Conservation (phyloP, 352 stramenopile genomes). For the Globisporangium viniferum region DNA sequence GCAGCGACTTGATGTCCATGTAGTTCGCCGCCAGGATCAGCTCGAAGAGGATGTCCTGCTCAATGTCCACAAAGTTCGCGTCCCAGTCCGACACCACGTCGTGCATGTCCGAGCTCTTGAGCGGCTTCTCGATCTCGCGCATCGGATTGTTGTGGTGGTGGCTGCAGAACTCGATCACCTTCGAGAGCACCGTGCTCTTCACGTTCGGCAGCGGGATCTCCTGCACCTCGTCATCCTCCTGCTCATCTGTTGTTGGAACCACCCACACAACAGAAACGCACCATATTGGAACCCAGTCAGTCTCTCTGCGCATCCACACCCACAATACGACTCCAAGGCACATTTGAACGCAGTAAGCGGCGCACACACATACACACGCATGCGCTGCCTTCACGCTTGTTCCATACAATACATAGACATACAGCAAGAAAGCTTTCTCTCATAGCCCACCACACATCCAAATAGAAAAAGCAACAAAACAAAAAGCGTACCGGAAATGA, state of each 20-base stretch:
- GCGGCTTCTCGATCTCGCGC: conserved; percentile 99
- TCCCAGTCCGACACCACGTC: conserved; percentile 99
- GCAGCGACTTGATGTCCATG: conserved; percentile 98
- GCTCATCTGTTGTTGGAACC: conserved; percentile 71
- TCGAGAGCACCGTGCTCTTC: conserved; percentile 95
- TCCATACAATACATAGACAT: background rate
- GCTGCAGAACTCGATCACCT: conserved; percentile 97
- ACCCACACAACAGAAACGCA: background rate
- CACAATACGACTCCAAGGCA: background rate
- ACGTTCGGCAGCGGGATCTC: conserved; percentile 98
- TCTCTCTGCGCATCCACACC: background rate
- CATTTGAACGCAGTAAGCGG: background rate
- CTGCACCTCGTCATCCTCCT: conserved; percentile 93
- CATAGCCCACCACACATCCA: background rate
- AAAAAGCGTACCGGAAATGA: conserved; percentile 87
- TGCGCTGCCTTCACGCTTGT: background rate
- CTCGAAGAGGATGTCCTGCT: conserved; percentile 99
- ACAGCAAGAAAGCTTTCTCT: background rate
- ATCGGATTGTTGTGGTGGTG: conserved; percentile 97
- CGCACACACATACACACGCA: background rate
- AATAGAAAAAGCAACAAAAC: background rate
- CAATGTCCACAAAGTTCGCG: conserved; percentile 98
- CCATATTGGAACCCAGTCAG: background rate
- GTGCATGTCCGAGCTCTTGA: conserved; percentile 98
- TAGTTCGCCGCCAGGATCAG: conserved; percentile 99